These are phyloP conservation scores for Litsea cubeba DNA, from an alignment of 164 flowering plant genomes.

Conservation along the genomic window DNA sequence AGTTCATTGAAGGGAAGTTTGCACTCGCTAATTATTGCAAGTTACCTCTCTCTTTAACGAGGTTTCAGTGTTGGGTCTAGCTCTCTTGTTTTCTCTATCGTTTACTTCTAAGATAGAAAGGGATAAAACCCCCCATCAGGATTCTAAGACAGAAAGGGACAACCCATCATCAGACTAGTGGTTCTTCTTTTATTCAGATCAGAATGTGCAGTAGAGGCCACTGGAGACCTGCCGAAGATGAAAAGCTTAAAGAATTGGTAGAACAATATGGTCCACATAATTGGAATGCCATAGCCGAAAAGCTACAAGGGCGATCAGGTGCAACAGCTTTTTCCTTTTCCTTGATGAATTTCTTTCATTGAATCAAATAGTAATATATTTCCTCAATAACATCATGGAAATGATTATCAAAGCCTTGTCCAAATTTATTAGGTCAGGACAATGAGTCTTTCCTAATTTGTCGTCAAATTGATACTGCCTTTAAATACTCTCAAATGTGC, in stretches of 20 bases:
- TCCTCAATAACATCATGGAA: background rate
- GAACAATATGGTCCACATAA: conserved; percentile 67
- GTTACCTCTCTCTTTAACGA: no score
- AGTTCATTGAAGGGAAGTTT: no score
- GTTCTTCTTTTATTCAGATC: background rate
- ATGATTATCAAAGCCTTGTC: background rate
- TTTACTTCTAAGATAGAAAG: background rate
- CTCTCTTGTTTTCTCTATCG: no score
- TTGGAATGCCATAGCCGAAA: conserved; percentile 77
- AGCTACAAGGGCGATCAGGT: conserved; percentile 82
- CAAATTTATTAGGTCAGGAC: background rate
- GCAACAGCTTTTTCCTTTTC: background rate
- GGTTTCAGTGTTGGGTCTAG: no score
- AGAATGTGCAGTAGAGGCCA: conserved; percentile 71
- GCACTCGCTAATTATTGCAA: no score
- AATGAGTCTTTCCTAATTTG: no score
- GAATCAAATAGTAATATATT: background rate
- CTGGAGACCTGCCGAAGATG: conserved; percentile 77
- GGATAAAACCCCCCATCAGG: background rate
- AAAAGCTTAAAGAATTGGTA: conserved; percentile 58
- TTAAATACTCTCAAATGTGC: no score
- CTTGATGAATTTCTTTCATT: background rate
- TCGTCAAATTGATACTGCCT: no score
- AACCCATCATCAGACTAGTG: background rate
- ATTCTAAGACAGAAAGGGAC: background rate